Evolutionary conservation across 1,139 yeast species (phyloP).

Genomic region (Saccharomyces hybrid): DNA sequence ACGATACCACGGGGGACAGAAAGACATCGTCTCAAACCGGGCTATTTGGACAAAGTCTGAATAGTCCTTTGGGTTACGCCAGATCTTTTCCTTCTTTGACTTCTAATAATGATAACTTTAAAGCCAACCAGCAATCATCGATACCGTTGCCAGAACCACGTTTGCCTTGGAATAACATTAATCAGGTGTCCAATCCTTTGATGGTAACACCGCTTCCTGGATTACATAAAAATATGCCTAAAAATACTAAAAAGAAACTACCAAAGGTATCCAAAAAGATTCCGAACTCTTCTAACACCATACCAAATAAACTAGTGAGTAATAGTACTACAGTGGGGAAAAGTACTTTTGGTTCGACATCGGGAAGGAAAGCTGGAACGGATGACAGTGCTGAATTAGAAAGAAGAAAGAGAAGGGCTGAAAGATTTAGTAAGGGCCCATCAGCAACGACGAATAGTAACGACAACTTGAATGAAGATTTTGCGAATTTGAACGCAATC

Average conservation of each 20-base stretch:
- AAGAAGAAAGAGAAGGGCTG: constrained; percentile 26
- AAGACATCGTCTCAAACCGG: background rate
- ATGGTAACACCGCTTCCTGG: constrained; percentile 1
- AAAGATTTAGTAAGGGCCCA: constrained; percentile 18
- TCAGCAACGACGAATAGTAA: constrained; percentile 7
- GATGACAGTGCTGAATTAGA: constrained; percentile 13
- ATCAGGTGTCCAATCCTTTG: background rate
- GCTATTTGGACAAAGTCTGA: background rate
- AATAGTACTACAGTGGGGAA: background rate
- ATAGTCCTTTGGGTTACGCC: background rate
- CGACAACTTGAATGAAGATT: constrained; percentile 19
- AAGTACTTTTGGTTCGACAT: background rate
- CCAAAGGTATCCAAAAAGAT: background rate
- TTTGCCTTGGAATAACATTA: background rate
- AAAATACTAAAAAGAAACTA: background rate
- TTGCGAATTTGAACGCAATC: constrained; percentile 28
- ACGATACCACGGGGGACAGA: background rate
- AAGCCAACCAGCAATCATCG: background rate
- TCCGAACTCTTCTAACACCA: background rate
- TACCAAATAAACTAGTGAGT: background rate
- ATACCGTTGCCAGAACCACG: background rate
- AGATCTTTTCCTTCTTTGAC: background rate
- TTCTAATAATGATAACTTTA: background rate
- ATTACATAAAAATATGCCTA: background rate
- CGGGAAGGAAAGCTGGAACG: background rate